Evolutionary conservation across 1,139 yeast species (phyloP).

Genomic region (Saccharomyces hybrid): DNA sequence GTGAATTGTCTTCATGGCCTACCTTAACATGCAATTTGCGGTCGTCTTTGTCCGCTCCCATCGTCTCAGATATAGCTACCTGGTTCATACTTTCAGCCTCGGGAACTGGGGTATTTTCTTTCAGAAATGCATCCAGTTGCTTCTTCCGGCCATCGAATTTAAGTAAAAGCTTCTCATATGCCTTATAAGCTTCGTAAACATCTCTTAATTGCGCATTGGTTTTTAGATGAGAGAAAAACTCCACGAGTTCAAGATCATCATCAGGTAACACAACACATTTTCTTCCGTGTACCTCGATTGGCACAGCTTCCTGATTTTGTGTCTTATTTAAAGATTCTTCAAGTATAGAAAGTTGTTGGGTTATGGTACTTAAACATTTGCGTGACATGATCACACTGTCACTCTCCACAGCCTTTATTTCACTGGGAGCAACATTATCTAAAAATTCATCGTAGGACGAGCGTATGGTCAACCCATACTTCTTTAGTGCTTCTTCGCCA

Average conservation of each 20-base stretch:
- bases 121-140: conserved; percentile 6
- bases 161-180: conserved; percentile 11
- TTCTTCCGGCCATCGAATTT: conserved; percentile 12
- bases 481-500: not conserved
- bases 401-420: not conserved
- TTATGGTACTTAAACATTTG: not conserved
- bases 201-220: conserved; percentile 9
- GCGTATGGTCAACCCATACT: not conserved
- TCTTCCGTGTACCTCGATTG: not conserved
- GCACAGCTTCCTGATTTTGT: not conserved
- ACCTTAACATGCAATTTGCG: not conserved
- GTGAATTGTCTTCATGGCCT: not conserved
- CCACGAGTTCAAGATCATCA: conserved; percentile 1
- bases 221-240: conserved; percentile 6
- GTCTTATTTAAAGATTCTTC: not conserved
- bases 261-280: conserved; percentile 2
- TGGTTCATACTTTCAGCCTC: not conserved
- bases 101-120: not conserved
- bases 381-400: not conserved
- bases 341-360: not conserved
- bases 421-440: not conserved
- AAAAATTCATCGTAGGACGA: not conserved
- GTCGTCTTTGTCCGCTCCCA: not conserved
- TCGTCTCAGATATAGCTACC: not conserved
- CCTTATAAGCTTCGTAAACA: conserved; percentile 7